Evolutionary conservation across 306 rosid species (phyloP), one percentile per base, ranked within the genome.

Genomic region (Malus orientalis): DNA sequence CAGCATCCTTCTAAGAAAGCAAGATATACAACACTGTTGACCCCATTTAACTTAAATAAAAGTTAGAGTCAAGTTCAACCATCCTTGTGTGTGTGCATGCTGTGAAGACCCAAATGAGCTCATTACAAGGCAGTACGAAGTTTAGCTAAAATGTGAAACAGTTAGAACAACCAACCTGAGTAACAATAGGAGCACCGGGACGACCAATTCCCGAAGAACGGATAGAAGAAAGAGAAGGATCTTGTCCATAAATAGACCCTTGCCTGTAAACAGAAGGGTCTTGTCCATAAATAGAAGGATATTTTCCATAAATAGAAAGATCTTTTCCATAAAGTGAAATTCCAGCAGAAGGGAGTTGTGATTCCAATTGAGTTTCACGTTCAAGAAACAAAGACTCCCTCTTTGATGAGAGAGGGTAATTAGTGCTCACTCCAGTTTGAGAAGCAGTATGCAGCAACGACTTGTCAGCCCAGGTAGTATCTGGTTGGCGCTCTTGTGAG

Each of bases 191-290:
- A 78, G 89, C 89, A 82, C 81, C 85, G 36, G 82, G 70, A 66
- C 93, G 98, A 76, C 86, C 78, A 71, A 88, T 85, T 44, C 93
- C 92, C 6, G 98, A 83, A 75, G 98, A 84, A 71, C 96, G 98
- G 74, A 96, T 70, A 62, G 78, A 62, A 47, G 62, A 47, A 74
- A 74, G 78, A 16, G 42, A 27, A 60, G 69, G 68, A 36, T 74
- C 78, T 63, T 74, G 78, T 71, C 90, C 86, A 63, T 95, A 78
- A 73, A 89, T 80, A 61, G 89, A 49, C 55, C 55, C 97, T 70
- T 88, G 96, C 49, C 93, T 92, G 32, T 87, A 93, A 15, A 88
- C 70, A 58, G 97, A 66, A 51, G 92, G 81, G 69, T 93, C 97
- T 70, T 88, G 92, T 58, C 93, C 93, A 49, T 87, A 93, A 12